These are phyloP conservation scores for Aphanomyces cochlioides DNA, from an alignment of 352 stramenopile genomes.

Conservation along the genomic window DNA sequence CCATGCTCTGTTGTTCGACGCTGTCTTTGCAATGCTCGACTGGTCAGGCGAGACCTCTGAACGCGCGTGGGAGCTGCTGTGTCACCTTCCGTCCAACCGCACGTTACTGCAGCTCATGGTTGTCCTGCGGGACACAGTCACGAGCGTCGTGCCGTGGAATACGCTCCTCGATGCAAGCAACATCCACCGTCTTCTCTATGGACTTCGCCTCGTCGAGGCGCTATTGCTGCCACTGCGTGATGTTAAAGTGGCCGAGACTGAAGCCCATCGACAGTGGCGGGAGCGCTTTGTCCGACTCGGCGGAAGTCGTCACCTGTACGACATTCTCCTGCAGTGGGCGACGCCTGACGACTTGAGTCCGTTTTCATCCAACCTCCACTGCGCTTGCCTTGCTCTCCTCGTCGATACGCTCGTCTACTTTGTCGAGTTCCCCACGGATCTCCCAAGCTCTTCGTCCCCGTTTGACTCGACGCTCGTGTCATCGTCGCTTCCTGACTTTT, in stretches of 20 bases:
- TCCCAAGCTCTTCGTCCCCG: not conserved
- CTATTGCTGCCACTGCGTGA: constrained; percentile 45
- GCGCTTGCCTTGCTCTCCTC: constrained; percentile 53
- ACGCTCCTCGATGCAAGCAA: constrained; percentile 46
- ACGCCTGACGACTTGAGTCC: constrained; percentile 16
- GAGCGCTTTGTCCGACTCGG: constrained; percentile 71
- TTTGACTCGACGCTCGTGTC: constrained; percentile 19
- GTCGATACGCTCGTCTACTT: constrained; percentile 35
- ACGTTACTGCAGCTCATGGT: constrained; percentile 63
- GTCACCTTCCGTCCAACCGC: constrained; percentile 63
- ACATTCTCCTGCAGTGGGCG: constrained; percentile 38
- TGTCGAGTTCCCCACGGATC: constrained; percentile 39
- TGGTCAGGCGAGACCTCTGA: constrained; percentile 49
- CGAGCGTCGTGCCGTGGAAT: constrained; percentile 37
- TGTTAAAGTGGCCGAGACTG: constrained; percentile 13
- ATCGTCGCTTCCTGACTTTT: constrained; percentile 2
- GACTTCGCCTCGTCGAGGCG: constrained; percentile 62
- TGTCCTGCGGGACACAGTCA: constrained; percentile 37
- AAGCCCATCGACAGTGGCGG: constrained; percentile 61
- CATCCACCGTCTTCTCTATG: constrained; percentile 59
- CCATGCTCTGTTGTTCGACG: constrained; percentile 47
- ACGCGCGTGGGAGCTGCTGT: constrained; percentile 71
- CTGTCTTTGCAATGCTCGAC: constrained; percentile 57
- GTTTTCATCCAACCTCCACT: constrained; percentile 37
- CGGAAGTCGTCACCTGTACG: constrained; percentile 46